These are phyloP conservation scores for Aspergillus ustus DNA, from an alignment of 2,329 filamentous ascomycete genomes.

Conservation along the genomic window DNA sequence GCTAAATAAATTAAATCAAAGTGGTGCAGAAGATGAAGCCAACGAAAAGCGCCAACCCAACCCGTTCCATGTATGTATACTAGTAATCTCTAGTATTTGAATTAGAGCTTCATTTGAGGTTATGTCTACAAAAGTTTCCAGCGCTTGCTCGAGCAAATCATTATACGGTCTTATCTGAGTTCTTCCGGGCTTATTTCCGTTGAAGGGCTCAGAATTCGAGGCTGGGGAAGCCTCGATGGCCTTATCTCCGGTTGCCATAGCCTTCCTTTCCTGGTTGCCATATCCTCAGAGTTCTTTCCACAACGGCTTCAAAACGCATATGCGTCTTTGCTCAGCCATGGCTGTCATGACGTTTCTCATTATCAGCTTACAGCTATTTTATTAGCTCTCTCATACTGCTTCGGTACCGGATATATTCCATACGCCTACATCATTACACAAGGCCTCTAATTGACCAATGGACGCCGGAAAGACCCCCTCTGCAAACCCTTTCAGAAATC, in stretches of 20 bases:
- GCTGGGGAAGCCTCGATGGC: conserved; percentile 5
- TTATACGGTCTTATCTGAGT: not conserved
- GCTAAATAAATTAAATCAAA: too few species aligned
- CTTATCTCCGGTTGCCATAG: not conserved
- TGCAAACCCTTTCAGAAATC: not conserved
- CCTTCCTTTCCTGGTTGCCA: not conserved
- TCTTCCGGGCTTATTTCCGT: not conserved
- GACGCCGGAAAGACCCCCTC: not conserved
- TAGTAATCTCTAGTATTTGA: too few species aligned
- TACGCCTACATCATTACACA: conserved; percentile 12
- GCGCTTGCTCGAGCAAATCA: not conserved
- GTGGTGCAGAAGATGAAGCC: too few species aligned
- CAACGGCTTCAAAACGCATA: not conserved
- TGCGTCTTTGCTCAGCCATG: not conserved
- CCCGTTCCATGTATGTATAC: too few species aligned
- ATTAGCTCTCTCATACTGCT: not conserved
- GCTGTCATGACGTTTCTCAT: not conserved
- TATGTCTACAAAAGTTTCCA: too few species aligned
- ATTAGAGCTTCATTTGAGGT: too few species aligned
- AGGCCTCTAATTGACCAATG: not conserved
- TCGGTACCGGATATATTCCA: conserved; percentile 2
- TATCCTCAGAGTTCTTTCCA: conserved; percentile 2
- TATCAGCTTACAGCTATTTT: not conserved
- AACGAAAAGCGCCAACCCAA: too few species aligned
- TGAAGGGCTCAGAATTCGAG: not conserved